These are phyloP conservation scores for Tanacetum coccineum DNA, from an alignment of 129 eudicot species.

Conservation along the genomic window DNA sequence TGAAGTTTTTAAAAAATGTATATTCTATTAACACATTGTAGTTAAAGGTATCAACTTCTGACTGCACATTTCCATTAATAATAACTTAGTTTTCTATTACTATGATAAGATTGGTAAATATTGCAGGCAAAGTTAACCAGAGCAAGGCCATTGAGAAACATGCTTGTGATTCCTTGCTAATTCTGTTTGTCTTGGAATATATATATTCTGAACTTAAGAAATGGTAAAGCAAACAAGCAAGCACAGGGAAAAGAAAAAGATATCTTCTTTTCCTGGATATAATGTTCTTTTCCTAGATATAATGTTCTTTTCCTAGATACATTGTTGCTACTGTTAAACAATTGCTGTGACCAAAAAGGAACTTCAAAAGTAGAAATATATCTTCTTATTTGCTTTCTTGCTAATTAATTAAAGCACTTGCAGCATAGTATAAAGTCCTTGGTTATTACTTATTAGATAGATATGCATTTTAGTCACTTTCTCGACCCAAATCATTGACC, in stretches of 20 bases:
- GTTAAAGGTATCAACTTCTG: background rate
- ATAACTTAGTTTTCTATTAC: conserved; percentile 1
- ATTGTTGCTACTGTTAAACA: conserved; percentile 15
- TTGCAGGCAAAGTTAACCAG: conserved; percentile 5
- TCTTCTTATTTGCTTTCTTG: too few species aligned
- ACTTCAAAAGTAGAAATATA: conserved; percentile 24
- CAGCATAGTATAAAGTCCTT: conserved; percentile 16
- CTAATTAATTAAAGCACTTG: too few species aligned
- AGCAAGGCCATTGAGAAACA: too few species aligned
- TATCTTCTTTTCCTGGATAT: too few species aligned
- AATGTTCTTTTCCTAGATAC: conserved; percentile 11
- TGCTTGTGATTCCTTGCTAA: conserved; percentile 24
- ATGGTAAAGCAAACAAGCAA: conserved; percentile 19
- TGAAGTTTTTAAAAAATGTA: background rate
- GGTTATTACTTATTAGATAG: background rate
- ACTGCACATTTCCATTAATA: background rate
- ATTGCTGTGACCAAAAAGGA: conserved; percentile 22
- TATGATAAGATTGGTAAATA: background rate
- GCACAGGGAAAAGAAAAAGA: conserved; percentile 25
- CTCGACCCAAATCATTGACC: background rate
- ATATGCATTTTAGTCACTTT: background rate
- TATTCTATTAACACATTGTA: background rate
- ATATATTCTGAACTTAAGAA: conserved; percentile 20
- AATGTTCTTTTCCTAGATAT: conserved; percentile 10
- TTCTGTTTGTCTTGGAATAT: conserved; percentile 27